Conservation (phyloP, 192 early-diverging fungal species). For the Mortierella hygrophila region DNA sequence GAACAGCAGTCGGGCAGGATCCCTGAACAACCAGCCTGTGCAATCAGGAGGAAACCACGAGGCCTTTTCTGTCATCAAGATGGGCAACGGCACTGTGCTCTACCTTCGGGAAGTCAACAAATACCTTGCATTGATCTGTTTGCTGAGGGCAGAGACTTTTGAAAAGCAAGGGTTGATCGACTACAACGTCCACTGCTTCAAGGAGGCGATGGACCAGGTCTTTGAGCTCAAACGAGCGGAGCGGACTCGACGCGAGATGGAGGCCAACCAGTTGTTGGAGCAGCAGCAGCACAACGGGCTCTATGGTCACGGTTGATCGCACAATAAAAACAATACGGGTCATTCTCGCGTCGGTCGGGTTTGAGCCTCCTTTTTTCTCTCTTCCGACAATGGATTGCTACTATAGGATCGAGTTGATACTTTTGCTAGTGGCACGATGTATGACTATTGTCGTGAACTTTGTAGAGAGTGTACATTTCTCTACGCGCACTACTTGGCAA, state of each 20-base stretch:
- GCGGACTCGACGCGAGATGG: conserved; percentile 43
- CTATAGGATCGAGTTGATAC: not conserved
- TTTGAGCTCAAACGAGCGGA: conserved; percentile 71
- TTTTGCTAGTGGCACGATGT: not conserved
- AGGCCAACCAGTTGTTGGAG: conserved; percentile 36
- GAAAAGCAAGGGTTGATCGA: conserved; percentile 88
- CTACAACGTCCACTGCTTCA: conserved; percentile 88
- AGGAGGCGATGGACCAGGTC: conserved; percentile 84
- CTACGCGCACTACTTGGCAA: not conserved
- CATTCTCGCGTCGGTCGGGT: not conserved
- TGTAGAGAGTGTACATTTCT: not conserved
- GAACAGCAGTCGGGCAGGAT: conserved; percentile 32
- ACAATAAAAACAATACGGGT: not conserved
- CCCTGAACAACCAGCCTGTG: conserved; percentile 29
- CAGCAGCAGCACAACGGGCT: conserved; percentile 46
- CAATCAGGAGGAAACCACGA: conserved; percentile 61
- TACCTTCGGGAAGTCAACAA: conserved; percentile 82
- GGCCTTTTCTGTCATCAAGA: conserved; percentile 74
- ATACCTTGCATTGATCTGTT: conserved; percentile 84
- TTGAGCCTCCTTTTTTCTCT: not conserved
- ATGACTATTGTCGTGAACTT: not conserved
- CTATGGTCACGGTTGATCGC: conserved; percentile 41
- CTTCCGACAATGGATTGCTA: no score
- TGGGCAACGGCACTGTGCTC: conserved; percentile 85
- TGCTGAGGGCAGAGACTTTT: conserved; percentile 86